These are phyloP conservation scores for Cyclospora cayetanensis DNA, from an alignment of 169 alveolate genomes.

Conservation along the genomic window DNA sequence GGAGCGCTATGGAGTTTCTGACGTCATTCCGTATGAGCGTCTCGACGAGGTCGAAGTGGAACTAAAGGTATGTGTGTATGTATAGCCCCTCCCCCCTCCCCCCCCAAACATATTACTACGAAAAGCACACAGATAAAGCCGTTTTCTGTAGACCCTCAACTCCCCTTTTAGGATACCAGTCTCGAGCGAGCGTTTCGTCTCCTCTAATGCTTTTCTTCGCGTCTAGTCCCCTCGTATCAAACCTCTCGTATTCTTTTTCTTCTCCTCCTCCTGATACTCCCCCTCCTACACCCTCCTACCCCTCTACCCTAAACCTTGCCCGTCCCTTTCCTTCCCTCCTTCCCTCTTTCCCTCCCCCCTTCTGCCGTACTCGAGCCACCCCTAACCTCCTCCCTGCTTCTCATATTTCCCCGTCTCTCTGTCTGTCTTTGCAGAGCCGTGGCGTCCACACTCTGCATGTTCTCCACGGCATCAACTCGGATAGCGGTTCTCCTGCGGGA, in stretches of 20 bases:
- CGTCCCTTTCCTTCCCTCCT: neutral
- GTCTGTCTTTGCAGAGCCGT: slow-evolving; percentile 12
- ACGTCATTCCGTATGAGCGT: neutral
- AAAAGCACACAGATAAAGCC: no score
- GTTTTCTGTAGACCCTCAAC: no score
- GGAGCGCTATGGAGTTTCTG: slow-evolving; percentile 22
- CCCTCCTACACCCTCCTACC: neutral
- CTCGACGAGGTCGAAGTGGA: slow-evolving; percentile 31
- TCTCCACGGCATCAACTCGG: slow-evolving; percentile 64
- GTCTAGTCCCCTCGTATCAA: neutral
- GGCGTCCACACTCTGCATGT: slow-evolving; percentile 38
- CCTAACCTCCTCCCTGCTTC: neutral
- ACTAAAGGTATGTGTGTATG: slow-evolving; percentile 24
- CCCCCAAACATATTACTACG: no score
- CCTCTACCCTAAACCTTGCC: neutral
- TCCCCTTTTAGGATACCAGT: no score
- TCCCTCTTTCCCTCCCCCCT: neutral
- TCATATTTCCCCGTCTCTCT: neutral
- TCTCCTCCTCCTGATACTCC: neutral
- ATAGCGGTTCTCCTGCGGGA: slow-evolving; percentile 58
- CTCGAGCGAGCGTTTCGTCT: no score
- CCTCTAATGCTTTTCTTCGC: no score
- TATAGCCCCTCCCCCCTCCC: no score
- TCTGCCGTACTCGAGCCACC: neutral
- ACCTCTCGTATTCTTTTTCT: neutral